These are phyloP conservation scores for Lichtheimia ramosa DNA, from an alignment of 371 early-diverging fungal species.

Conservation along the genomic window DNA sequence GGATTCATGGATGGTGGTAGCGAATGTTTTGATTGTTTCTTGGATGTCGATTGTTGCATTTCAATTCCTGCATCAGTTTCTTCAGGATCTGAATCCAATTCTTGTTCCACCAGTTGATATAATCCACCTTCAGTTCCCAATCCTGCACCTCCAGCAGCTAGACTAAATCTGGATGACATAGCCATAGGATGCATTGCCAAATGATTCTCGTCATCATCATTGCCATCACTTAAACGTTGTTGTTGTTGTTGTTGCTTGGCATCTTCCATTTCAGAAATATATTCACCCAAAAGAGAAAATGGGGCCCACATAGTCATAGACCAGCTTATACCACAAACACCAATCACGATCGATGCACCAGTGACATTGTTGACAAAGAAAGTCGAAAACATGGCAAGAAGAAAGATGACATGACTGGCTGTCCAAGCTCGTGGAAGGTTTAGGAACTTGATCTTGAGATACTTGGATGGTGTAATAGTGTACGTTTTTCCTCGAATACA, in stretches of 20 bases:
- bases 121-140: conserved; percentile 37
- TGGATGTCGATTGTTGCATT: conserved; percentile 4
- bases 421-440: conserved; percentile 74
- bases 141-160: conserved; percentile 27
- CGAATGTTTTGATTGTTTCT: neutral
- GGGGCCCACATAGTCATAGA: conserved; percentile 92
- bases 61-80: conserved; percentile 14
- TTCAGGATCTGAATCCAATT: conserved; percentile 17
- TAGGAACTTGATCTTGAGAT: conserved; percentile 27
- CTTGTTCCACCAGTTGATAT: conserved; percentile 37
- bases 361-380: conserved; percentile 50
- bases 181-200: conserved; percentile 11
- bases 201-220: conserved; percentile 2
- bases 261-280: conserved; percentile 53
- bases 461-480: conserved; percentile 15
- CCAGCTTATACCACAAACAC: conserved; percentile 83
- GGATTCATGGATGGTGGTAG: neutral
- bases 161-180: conserved; percentile 28
- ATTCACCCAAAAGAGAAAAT: conserved; percentile 88
- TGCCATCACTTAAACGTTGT: neutral
- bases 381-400: conserved; percentile 69
- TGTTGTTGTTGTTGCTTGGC: neutral
- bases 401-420: conserved; percentile 65
- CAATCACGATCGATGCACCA: conserved; percentile 64
- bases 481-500: conserved; percentile 11